A percentile compares a stretch with the other conserved stretches of the same genome.
Conservation (phyloP, 768 basidiomycete species). For the Pisolithus tinctorius region DNA sequence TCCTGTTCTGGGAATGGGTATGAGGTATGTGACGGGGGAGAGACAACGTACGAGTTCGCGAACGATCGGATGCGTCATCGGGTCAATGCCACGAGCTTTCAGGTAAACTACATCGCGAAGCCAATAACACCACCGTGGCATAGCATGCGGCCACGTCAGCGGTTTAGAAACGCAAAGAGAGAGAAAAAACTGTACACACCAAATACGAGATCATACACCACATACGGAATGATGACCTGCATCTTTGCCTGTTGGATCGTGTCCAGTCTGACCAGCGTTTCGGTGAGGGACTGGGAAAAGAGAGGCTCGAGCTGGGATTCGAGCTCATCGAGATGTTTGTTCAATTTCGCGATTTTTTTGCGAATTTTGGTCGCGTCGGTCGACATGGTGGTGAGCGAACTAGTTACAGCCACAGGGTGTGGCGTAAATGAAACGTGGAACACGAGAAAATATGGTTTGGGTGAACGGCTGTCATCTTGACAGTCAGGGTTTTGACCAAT, state of each 20-base stretch:
- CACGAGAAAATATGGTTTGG: too few species aligned
- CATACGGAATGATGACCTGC: conserved; percentile 73
- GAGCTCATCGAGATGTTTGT: conserved; percentile 59
- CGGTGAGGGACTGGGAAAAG: conserved; percentile 59
- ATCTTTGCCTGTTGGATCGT: conserved; percentile 78
- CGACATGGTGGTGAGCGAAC: conserved; percentile 24
- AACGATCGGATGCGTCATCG: conserved; percentile 69
- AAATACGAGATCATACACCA: conserved; percentile 81
- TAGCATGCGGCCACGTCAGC: not conserved
- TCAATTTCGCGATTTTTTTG: conserved; percentile 40
- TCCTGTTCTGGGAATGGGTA: conserved; percentile 38
- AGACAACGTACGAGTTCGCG: conserved; percentile 38
- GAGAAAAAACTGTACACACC: conserved; percentile 38
- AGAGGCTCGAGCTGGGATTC: conserved; percentile 62
- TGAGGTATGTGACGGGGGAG: not conserved
- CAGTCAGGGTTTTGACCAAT: not conserved
- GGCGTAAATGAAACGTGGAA: too few species aligned
- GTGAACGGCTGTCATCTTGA: too few species aligned
- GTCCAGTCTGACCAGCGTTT: conserved; percentile 57
- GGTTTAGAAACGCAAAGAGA: not conserved
- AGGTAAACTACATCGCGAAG: conserved; percentile 55
- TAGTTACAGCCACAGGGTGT: too few species aligned
- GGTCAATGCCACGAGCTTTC: conserved; percentile 73
- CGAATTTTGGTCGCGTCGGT: conserved; percentile 30
- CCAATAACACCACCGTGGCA: not conserved